Base-by-base conservation (phyloP, 805 yeast genomes). In the Blastobotrys americana region DNA sequence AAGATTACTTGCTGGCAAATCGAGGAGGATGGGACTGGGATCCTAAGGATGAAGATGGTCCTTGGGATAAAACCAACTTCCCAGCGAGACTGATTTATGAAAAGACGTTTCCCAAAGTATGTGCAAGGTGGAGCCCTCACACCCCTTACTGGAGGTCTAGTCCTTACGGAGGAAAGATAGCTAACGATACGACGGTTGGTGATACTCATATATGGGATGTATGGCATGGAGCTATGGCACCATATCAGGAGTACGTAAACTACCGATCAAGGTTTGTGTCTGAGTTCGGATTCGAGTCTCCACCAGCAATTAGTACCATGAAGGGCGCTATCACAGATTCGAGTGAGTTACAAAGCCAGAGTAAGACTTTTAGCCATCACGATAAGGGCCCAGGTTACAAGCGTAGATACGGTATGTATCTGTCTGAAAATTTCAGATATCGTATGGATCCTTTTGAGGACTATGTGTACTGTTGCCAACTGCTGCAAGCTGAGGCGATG, bases 401-500 rank as follows among this genome's bases (percentile, higher is more conserved):
- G 50, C 55, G 71, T 21, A 61, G 71, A 23, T 54, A 73, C 38
- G 71, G 74, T 0, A 52, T 65, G 45, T 74, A 74, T 51, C 66
- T 73, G 5, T 55, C 63, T 44, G 73, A 70, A 48, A 74, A 74
- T 47, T 57, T 71, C 50, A 61, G 60, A 28, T 63, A 70, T 6
- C 47, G 55, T 1, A 55, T 67, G 48, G 68, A 59, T 36, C 36
- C 42, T 2, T 47, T 73, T 37, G 66, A 63, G 4, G 51, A 61
- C 15, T 72, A 73, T 72, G 66, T 69, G 25, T 73, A 73, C 53
- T 65, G 69, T n/a, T 70, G 78, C 3, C 78, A 74, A 52, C 53
- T 73, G 38, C 62, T 73, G 66, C 78, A 74, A 52, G 57, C 72
- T 9, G 78, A 74, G 42, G 71, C 77, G 50, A 55, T 73, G 34